Evolutionary conservation across 2,329 filamentous ascomycete species (phyloP).

Genomic region (Phaeosphaeriaceae sp.): DNA sequence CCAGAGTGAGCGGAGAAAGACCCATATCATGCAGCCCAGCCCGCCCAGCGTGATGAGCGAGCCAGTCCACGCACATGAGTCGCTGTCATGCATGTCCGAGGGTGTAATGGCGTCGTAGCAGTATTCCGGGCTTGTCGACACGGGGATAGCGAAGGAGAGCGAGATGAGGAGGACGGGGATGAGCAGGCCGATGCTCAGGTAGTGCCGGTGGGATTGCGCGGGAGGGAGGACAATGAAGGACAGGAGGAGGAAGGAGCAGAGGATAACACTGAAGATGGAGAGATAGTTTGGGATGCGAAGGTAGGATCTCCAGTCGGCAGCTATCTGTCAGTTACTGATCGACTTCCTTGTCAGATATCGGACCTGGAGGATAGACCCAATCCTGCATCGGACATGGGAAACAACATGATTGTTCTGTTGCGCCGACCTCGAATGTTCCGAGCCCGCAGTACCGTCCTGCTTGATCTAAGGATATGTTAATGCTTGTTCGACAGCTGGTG

Average conservation of each 20-base stretch:
- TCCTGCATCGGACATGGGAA: slow-evolving; percentile 83
- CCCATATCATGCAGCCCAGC: slow-evolving; percentile 80
- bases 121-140: slow-evolving; percentile 74
- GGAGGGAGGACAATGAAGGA: slow-evolving; percentile 81
- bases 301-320: slow-evolving; percentile 31
- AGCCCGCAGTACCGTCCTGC: slow-evolving; percentile 61
- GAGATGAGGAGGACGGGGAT: slow-evolving; percentile 75
- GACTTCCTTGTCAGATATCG: slow-evolving; percentile 6
- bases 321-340: background rate
- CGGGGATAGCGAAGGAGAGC: slow-evolving; percentile 83
- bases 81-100: slow-evolving; percentile 76
- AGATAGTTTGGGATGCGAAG: slow-evolving; percentile 74
- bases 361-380: slow-evolving; percentile 69
- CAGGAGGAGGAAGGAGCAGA: slow-evolving; percentile 74
- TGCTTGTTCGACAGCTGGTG: background rate
- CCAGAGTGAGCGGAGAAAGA: slow-evolving; percentile 46
- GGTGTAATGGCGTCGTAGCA: slow-evolving; percentile 88
- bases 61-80: slow-evolving; percentile 81
- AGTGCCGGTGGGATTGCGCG: slow-evolving; percentile 86
- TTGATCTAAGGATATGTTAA: slow-evolving; percentile 46
- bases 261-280: slow-evolving; percentile 71
- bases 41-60: slow-evolving; percentile 79
- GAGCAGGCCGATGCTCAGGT: slow-evolving; percentile 81
- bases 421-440: slow-evolving; percentile 51
- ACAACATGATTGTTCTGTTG: slow-evolving; percentile 67